phyloP scores from a whole-genome alignment of 192 early-diverging fungal species.

The Martensiomyces pterosporus region DNA sequence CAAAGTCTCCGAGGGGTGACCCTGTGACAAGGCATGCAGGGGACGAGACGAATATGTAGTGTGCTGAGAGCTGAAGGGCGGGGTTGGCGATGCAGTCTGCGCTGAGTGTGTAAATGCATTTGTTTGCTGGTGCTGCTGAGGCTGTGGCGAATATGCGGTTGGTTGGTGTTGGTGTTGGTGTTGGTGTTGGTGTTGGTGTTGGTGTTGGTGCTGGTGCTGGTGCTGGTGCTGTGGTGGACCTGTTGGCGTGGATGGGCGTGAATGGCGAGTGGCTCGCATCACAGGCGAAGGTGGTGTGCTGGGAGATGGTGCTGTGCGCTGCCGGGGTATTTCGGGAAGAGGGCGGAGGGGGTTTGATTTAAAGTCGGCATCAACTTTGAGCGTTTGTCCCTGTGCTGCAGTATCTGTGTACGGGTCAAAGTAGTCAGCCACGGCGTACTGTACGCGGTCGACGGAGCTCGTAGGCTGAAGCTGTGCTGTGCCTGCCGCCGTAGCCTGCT shows the following conservation, averaged over 20 bases:
- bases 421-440: conserved; percentile 39
- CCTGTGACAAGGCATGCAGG: not conserved
- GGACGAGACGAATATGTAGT: not conserved
- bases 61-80: no score
- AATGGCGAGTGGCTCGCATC: conserved; percentile 42
- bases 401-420: conserved; percentile 42
- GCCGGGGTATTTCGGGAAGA: not conserved
- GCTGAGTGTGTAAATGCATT: no score
- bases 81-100: no score
- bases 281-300: conserved; percentile 36
- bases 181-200: no score
- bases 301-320: not conserved
- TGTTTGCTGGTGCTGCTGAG: conserved; percentile 2
- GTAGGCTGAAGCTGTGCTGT: conserved; percentile 22
- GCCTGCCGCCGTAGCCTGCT: not conserved
- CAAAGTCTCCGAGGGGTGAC: not conserved
- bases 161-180: no score
- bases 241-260: conserved; percentile 43
- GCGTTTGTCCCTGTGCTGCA: conserved; percentile 32
- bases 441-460: conserved; percentile 6
- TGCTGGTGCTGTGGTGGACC: conserved; percentile 4
- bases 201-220: no score
- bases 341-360: no score
- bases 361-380: conserved; percentile 22
- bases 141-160: conserved; percentile 4